A percentile compares a stretch with the other conserved stretches of the same genome.
Conservation (phyloP, 192 early-diverging fungal genomes). For the Jimgerdemannia flammicorona region DNA sequence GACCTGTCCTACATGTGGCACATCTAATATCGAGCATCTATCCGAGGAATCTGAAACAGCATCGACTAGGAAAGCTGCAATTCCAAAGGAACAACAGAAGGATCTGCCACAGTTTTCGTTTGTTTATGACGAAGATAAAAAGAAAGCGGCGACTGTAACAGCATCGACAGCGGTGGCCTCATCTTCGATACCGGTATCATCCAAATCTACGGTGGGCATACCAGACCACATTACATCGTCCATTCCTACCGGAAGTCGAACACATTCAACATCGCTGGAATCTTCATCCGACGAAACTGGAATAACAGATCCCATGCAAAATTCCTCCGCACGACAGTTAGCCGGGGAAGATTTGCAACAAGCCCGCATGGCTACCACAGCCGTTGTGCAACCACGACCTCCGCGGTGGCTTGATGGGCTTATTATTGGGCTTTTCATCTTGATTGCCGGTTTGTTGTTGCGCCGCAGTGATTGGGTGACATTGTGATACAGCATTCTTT, state of each 20-base stretch:
- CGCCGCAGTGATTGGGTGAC: background rate
- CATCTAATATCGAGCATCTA: background rate
- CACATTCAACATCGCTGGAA: background rate
- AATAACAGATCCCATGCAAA: background rate
- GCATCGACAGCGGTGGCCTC: background rate
- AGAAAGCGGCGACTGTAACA: background rate
- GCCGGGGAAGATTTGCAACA: background rate
- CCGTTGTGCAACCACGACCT: background rate
- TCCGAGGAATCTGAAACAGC: background rate
- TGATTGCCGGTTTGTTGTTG: background rate
- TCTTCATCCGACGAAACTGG: background rate
- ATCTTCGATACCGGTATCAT: background rate
- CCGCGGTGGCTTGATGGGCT: background rate
- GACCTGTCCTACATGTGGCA: no score
- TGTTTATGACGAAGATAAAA: background rate
- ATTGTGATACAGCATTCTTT: no score
- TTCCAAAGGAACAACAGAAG: background rate
- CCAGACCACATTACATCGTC: background rate
- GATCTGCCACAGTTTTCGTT: background rate
- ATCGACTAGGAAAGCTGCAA: background rate
- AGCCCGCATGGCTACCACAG: background rate
- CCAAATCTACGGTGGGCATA: background rate
- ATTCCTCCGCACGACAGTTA: background rate
- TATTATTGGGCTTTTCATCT: background rate
- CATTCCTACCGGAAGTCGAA: background rate